These are phyloP conservation scores for Capsicum chinense DNA, from an alignment of 257 asterid genomes.

Conservation along the genomic window DNA sequence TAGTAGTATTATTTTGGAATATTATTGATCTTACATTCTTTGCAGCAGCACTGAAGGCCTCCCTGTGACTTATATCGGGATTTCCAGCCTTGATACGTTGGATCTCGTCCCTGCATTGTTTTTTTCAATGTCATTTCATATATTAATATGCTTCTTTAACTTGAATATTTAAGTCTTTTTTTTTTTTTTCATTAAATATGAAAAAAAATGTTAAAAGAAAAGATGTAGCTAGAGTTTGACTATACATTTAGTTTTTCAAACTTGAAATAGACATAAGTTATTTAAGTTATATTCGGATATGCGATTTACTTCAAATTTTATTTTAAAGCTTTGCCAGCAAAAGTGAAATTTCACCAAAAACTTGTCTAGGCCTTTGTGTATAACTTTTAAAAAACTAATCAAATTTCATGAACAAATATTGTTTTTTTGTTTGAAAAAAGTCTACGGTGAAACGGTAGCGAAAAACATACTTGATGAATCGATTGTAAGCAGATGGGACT, in stretches of 20 bases:
- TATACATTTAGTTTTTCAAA: no score
- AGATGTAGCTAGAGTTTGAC: not conserved
- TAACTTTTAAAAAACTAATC: no score
- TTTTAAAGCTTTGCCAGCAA: no score
- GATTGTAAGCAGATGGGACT: conserved; percentile 98
- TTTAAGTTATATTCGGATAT: no score
- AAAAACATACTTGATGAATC: conserved; percentile 84
- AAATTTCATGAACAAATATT: not conserved
- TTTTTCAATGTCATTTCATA: not conserved
- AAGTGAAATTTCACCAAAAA: no score
- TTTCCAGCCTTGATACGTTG: conserved; percentile 99
- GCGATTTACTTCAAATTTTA: no score
- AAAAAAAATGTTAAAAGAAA: not conserved
- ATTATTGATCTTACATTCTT: conserved; percentile 72
- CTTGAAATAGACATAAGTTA: no score
- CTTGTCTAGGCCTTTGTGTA: no score
- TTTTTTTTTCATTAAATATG: not conserved
- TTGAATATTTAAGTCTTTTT: not conserved
- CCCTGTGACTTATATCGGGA: conserved; percentile 99
- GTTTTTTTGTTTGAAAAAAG: not conserved
- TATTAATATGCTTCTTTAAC: not conserved
- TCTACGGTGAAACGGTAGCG: not conserved
- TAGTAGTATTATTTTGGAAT: not conserved
- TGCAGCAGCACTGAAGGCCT: conserved; percentile 99
- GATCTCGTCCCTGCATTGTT: conserved; percentile 90